Percentiles rank a stretch among this genome's conserved stretches.
Evolutionary conservation across 139 green algal genomes (phyloP).

Genomic region (Coelastrella sp.): DNA sequence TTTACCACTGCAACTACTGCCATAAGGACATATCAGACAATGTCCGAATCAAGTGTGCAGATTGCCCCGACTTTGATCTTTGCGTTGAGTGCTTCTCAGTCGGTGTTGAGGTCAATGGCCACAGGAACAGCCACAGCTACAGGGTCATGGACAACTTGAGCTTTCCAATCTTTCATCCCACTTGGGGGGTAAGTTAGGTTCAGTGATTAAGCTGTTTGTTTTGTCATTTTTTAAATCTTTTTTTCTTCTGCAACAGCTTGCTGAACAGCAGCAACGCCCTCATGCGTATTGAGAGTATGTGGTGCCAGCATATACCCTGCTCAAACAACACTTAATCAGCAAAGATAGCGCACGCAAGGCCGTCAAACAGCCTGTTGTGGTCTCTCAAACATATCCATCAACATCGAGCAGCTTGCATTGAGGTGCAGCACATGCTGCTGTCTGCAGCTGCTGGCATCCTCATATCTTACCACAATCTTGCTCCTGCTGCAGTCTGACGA

Average conservation of each 20-base stretch:
- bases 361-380: no score
- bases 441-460: no score
- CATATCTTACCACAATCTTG: not conserved
- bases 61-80: constrained; percentile 93
- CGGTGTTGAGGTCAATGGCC: constrained; percentile 81
- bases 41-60: constrained; percentile 94
- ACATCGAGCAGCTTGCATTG: not conserved
- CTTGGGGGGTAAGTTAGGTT: constrained; percentile 87
- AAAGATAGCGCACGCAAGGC: no score
- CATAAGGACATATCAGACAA: constrained; percentile 86
- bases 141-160: constrained; percentile 92
- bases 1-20: constrained; percentile 98
- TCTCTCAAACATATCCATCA: no score
- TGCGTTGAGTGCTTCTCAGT: constrained; percentile 98
- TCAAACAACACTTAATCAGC: no score
- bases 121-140: constrained; percentile 87
- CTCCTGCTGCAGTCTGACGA: constrained; percentile 86
- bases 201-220: not conserved
- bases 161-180: constrained; percentile 92
- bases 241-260: not conserved
- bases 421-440: not conserved
- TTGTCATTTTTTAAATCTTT: not conserved
- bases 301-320: no score
- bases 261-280: not conserved
- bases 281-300: no score